A percentile compares a stretch with the other conserved stretches of the same genome.
phyloP scores from a whole-genome alignment of 2,329 filamentous ascomycete genomes.

The Ascochyta viciae-villosae region DNA sequence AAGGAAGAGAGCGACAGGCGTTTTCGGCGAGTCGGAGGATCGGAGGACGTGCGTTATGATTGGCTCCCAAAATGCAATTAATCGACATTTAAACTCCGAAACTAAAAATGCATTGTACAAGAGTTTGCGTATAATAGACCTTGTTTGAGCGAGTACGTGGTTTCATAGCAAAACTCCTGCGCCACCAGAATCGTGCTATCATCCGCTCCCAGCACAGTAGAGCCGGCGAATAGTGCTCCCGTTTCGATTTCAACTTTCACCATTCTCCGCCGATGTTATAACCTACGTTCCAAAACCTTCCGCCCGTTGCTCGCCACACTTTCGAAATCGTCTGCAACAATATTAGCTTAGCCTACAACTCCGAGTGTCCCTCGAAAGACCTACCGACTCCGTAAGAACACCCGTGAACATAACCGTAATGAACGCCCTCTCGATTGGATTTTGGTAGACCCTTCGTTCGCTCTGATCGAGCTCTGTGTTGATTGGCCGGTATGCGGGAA shows the following conservation, averaged over 20 bases:
- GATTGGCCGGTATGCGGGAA: constrained; percentile 57
- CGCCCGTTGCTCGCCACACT: constrained; percentile 60
- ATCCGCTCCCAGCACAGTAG: background rate
- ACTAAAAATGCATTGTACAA: background rate
- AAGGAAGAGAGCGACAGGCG: background rate
- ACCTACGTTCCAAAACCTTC: constrained; percentile 57
- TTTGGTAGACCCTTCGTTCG: constrained; percentile 55
- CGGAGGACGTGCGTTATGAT: background rate
- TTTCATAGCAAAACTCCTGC: background rate
- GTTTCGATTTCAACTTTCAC: constrained; percentile 28
- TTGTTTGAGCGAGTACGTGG: background rate
- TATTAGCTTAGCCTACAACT: background rate
- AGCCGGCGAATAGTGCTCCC: too few relatives aligned
- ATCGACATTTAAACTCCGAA: background rate
- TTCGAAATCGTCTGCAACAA: constrained; percentile 49
- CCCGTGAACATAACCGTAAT: constrained; percentile 60
- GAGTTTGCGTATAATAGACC: background rate
- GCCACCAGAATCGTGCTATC: background rate
- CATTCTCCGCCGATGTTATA: constrained; percentile 64
- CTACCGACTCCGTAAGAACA: constrained; percentile 54
- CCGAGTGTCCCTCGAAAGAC: constrained; percentile 20
- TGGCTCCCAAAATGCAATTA: background rate
- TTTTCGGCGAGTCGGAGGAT: background rate
- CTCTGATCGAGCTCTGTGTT: constrained; percentile 53
- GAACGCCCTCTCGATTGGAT: constrained; percentile 55